Evolutionary conservation across 2,329 filamentous ascomycete species (phyloP).

Genomic region (Penicillium sp.): DNA sequence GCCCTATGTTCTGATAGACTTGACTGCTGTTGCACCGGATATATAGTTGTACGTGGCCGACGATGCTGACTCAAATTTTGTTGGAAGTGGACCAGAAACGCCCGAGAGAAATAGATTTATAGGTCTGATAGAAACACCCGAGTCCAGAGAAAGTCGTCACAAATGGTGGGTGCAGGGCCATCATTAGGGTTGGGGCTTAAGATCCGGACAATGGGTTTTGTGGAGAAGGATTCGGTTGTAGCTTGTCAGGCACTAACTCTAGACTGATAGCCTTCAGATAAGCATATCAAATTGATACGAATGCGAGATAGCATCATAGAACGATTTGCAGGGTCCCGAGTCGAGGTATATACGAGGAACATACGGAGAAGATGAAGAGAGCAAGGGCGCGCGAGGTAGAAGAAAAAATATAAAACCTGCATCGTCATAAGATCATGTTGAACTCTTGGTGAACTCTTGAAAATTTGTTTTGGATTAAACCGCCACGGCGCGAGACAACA

Average conservation of each 20-base stretch:
- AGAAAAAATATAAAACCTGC: slow-evolving; percentile 33
- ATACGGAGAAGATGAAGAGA: neutral
- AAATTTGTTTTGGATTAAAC: slow-evolving; percentile 51
- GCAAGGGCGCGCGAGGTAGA: slow-evolving; percentile 13
- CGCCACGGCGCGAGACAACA: slow-evolving; percentile 50
- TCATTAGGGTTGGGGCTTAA: neutral
- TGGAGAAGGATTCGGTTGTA: neutral
- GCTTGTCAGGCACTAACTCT: neutral
- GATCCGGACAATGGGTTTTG: neutral
- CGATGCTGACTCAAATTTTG: no score
- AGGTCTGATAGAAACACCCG: neutral
- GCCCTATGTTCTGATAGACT: no score
- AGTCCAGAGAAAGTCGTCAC: neutral
- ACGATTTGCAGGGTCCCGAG: no score
- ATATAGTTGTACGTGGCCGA: no score
- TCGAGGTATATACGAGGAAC: neutral
- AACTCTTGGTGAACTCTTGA: slow-evolving; percentile 37
- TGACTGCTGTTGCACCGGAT: no score
- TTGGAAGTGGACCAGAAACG: no score
- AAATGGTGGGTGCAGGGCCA: neutral
- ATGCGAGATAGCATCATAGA: neutral
- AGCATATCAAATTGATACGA: neutral
- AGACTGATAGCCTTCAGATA: neutral
- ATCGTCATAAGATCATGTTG: slow-evolving; percentile 43
- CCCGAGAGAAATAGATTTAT: neutral